Evolutionary conservation across 2,329 filamentous ascomycete genomes (phyloP), one percentile per base, ranked within the genome.

Genomic region (Diaporthe eres): DNA sequence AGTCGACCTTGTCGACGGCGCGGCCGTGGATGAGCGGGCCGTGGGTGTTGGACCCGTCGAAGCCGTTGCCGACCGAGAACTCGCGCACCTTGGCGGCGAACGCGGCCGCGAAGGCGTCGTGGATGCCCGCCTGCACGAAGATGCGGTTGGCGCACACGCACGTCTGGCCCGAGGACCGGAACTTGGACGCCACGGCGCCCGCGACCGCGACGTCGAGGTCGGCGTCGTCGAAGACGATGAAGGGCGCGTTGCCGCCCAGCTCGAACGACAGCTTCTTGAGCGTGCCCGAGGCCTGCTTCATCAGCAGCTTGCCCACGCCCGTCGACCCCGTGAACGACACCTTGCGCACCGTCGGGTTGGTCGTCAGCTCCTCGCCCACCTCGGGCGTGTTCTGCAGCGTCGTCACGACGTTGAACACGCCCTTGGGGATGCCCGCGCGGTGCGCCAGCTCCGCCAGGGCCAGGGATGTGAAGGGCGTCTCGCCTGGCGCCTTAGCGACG

Each of bases 221-320:
- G 28, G 96, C 94, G 81, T 98, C 96, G 81, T 98, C 95, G 82
- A 98, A 98, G 49, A 98, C 94, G 78, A 98, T 98, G 83, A 98
- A 97, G 1, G 95, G 96, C 0, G 95, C 94, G 82, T 98, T 98
- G 49, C 95, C 96, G 71, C 95, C 95, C 1, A 98, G 92, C 83
- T 98, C 95, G 84, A 97, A 94, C 0, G 94, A 96, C 25, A 91
- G 81, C 77, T 90, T 88, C 89, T 98, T 98, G 79, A 98, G 86
- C 0, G 95, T 98, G 55, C 91, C 90, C 0, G 95, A 91, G 15
- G 94, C 93, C 85, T 98, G 96, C 87, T 94, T 94, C 95, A 98
- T 98, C 73, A 99, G 91, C 9, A 93, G 88, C 83, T 93, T 93
- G 44, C 92, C 92, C 51, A 94, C 91, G 60, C 82, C 85, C 0